Base-by-base conservation (phyloP, 1,139 yeast genomes). In the Saccharomyces hybrid region DNA sequence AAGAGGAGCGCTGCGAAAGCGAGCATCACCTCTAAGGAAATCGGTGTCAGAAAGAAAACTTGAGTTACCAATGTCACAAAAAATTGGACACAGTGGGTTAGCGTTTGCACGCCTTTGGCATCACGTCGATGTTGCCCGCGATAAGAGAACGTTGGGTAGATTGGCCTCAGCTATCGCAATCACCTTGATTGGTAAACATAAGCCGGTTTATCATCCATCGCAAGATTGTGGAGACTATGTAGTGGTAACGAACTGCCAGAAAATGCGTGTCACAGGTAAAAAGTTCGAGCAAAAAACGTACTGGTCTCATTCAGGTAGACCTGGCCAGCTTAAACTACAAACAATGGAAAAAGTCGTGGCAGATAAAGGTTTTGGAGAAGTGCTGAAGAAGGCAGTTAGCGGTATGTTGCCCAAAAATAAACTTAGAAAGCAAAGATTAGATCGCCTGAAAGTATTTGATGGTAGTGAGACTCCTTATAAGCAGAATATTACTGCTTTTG, bases 341-440 rank as follows among this genome's bases (percentile, higher is more conserved):
- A 84, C 96, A 26, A 86, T 93, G 95, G 84, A 84, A 59, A 83
- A 81, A 59, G 75, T 91, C 73, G 81, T 83, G 53, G 82, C 78
- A 55, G 85, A 90, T 70, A 84, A 85, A 66, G 99, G 99, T 11
- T 87, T 84, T 64, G 84, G 88, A 20, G 99, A 91, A 69, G 74
- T 90, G 20, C 74, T 93, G 62, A 80, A 73, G 64, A 81, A 87
- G 65, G 98, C 99, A 0, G 99, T 93, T 7, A 85, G 88, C 61
- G 96, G 96, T 56, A 93, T 93, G 99, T 77, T 93, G 56, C 99
- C 99, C 46, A 90, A 89, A 73, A 91, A 93, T 71, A 83, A 85
- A 66, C 80, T 85, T 60, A 81, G 98, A 70, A 81, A 86, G 65
- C 76, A 77, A 29, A 82, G 99, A 69, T 73, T 93, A 68, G 95